Evolutionary conservation across 352 stramenopile species (phyloP).

Genomic region (Globisporangium paddicum): DNA sequence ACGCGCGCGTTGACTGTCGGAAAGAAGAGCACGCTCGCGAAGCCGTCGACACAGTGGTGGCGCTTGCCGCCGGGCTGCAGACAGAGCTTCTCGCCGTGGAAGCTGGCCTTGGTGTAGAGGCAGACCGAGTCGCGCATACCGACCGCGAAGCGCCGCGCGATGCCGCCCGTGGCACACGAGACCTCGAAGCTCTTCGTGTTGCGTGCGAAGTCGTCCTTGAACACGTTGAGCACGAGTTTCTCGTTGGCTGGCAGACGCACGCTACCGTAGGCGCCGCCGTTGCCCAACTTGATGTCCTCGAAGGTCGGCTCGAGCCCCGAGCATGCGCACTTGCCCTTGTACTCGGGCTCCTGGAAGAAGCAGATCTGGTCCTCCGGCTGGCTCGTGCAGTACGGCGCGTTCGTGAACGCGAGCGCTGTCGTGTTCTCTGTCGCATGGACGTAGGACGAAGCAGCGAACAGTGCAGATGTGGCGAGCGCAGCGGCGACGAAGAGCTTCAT

Average conservation of each 20-base stretch:
- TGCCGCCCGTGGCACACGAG: slow-evolving; percentile 7
- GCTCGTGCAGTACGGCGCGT: slow-evolving; percentile 8
- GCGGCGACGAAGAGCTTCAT: not conserved
- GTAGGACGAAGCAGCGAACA: not conserved
- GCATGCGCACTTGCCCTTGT: slow-evolving; percentile 15
- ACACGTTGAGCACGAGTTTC: slow-evolving; percentile 19
- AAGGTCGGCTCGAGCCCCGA: slow-evolving; percentile 6
- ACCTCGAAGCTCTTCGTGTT: slow-evolving; percentile 15
- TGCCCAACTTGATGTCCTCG: slow-evolving; percentile 16
- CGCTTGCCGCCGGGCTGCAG: slow-evolving; percentile 6
- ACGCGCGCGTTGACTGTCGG: slow-evolving; percentile 11
- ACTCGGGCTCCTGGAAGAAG: slow-evolving; percentile 12
- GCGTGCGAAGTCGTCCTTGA: slow-evolving; percentile 14
- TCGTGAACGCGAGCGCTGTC: slow-evolving; percentile 13
- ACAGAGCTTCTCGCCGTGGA: slow-evolving; percentile 22
- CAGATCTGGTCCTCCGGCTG: slow-evolving; percentile 6
- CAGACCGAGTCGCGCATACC: slow-evolving; percentile 15
- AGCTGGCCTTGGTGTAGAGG: slow-evolving; percentile 14
- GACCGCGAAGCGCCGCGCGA: slow-evolving; percentile 14
- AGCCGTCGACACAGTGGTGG: slow-evolving; percentile 15
- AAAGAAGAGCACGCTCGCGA: slow-evolving; percentile 19
- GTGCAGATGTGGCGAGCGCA: not conserved
- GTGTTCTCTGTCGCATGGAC: slow-evolving; percentile 9
- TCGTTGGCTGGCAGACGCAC: slow-evolving; percentile 6
- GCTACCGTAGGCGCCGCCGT: slow-evolving; percentile 14